Conservation (phyloP, 2,329 filamentous ascomycete genomes). For the Pseudopithomyces chartarum region DNA sequence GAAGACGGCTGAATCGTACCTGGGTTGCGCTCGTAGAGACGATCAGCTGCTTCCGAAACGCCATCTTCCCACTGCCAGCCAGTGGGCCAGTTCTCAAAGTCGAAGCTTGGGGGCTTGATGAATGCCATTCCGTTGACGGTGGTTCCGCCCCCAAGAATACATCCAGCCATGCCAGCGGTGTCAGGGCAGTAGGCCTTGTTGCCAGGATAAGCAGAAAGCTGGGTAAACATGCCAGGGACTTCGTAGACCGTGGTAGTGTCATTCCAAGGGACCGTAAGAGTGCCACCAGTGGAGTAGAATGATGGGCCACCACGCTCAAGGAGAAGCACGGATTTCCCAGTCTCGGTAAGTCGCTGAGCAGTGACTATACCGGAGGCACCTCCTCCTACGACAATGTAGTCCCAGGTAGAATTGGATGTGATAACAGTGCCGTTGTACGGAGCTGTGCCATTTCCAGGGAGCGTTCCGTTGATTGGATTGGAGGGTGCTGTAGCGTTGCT, state of each 20-base stretch:
- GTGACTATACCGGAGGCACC: constrained; percentile 46
- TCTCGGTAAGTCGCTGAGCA: constrained; percentile 45
- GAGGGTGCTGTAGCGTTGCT: constrained; percentile 2
- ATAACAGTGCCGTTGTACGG: constrained; percentile 13
- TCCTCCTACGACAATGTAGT: constrained; percentile 49
- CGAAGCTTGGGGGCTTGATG: constrained; percentile 22
- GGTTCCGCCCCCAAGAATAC: constrained; percentile 46
- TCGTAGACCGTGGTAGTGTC: constrained; percentile 30
- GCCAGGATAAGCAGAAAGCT: constrained; percentile 34
- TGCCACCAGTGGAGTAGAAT: constrained; percentile 38
- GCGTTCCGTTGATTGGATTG: constrained; percentile 4
- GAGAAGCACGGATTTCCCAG: constrained; percentile 45
- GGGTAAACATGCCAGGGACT: constrained; percentile 25
- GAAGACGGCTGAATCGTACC: constrained; percentile 21
- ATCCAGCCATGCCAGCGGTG: constrained; percentile 43
- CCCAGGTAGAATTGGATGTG: constrained; percentile 43
- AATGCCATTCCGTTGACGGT: constrained; percentile 30
- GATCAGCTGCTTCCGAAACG: constrained; percentile 19
- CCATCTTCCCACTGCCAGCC: constrained; percentile 25
- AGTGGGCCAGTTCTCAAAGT: constrained; percentile 28
- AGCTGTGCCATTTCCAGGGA: constrained; percentile 3
- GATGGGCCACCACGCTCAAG: constrained; percentile 48
- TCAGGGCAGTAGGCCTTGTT: constrained; percentile 44
- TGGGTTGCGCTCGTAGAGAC: constrained; percentile 27
- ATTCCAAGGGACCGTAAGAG: constrained; percentile 27